These are phyloP conservation scores for Chlorella vulgaris DNA, from an alignment of 139 green algal genomes.

Conservation along the genomic window DNA sequence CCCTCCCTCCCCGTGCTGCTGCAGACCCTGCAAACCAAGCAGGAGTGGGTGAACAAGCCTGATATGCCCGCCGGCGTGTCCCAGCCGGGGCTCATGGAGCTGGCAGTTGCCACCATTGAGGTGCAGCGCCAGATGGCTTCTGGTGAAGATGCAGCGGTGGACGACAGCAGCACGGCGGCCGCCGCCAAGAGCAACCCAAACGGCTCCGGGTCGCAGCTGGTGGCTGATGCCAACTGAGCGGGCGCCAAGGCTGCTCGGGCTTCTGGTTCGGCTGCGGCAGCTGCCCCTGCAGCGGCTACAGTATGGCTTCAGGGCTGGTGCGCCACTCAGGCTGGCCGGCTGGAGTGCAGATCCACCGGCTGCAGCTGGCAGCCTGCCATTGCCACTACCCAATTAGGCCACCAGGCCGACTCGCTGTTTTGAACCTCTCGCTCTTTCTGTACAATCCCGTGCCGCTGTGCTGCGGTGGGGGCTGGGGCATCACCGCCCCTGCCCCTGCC, in stretches of 20 bases:
- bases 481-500: no score
- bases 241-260: not conserved
- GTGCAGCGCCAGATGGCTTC: conserved; percentile 5
- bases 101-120: conserved; percentile 21
- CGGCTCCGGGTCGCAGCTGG: conserved; percentile 8
- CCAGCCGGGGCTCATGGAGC: conserved; percentile 39
- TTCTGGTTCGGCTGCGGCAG: not conserved
- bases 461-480: no score
- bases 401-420: no score
- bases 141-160: not conserved
- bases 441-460: no score
- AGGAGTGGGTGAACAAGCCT: conserved; percentile 77
- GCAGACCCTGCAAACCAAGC: conserved; percentile 58
- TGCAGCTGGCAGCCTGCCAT: not conserved
- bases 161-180: conserved; percentile 17
- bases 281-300: not conserved
- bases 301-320: no score
- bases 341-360: no score
- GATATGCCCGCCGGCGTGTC: not conserved
- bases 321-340: no score
- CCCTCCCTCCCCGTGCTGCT: not conserved
- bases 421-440: no score
- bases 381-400: no score
- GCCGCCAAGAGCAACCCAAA: conserved; percentile 23
- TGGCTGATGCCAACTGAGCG: not conserved